phyloP scores from a whole-genome alignment of 1,139 yeast species.

The Yamadazyma taylorii region DNA sequence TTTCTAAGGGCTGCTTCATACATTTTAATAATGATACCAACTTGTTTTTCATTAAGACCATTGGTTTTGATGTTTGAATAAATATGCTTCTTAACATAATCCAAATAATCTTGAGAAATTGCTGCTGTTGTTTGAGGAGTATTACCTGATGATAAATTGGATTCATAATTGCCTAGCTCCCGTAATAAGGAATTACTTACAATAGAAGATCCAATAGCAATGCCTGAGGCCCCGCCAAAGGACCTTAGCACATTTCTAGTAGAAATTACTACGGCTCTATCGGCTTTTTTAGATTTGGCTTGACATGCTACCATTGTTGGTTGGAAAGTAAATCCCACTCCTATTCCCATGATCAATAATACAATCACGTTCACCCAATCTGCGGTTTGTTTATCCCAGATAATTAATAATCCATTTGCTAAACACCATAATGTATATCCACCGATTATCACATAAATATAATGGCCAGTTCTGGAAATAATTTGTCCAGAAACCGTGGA shows the following conservation, averaged over 20 bases:
- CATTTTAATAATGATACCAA: slow-evolving; percentile 24
- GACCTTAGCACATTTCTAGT: slow-evolving; percentile 54
- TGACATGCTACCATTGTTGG: slow-evolving; percentile 55
- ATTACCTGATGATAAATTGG: background rate
- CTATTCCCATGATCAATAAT: slow-evolving; percentile 48
- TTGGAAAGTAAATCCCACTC: slow-evolving; percentile 36
- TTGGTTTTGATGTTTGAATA: slow-evolving; percentile 18
- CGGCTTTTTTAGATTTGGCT: slow-evolving; percentile 50
- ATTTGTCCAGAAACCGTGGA: slow-evolving; percentile 47
- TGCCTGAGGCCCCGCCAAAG: slow-evolving; percentile 52
- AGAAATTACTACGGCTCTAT: slow-evolving; percentile 57
- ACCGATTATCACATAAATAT: slow-evolving; percentile 37
- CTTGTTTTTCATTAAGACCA: slow-evolving; percentile 22
- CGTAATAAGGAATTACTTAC: slow-evolving; percentile 22
- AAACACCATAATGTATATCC: slow-evolving; percentile 49
- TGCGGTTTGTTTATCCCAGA: slow-evolving; percentile 31
- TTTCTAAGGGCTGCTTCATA: slow-evolving; percentile 37
- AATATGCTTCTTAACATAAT: slow-evolving; percentile 19
- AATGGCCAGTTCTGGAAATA: slow-evolving; percentile 45
- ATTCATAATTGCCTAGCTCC: slow-evolving; percentile 10
- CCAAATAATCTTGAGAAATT: slow-evolving; percentile 17
- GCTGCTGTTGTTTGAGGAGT: background rate
- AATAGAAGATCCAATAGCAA: slow-evolving; percentile 28
- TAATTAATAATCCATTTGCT: slow-evolving; percentile 39
- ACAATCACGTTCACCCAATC: slow-evolving; percentile 35